Conservation (phyloP, 176 grass and related monocot genomes). For the Stipa capillata region DNA sequence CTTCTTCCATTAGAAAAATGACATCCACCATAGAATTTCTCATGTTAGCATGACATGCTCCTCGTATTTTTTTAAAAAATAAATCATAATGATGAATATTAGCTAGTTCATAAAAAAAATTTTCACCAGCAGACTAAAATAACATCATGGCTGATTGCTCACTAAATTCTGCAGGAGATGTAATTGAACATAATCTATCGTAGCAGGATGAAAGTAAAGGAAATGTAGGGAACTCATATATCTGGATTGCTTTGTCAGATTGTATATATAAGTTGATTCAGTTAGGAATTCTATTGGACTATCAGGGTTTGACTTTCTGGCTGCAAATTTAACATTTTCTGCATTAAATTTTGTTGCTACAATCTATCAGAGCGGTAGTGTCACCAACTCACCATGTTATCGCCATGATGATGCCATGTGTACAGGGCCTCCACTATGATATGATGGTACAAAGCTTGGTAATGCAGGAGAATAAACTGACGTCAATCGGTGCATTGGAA, state of each 20-base stretch:
- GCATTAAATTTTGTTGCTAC: not conserved
- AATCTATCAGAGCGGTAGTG: not conserved
- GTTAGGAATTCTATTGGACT: not conserved
- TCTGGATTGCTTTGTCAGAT: not conserved
- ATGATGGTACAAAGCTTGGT: not conserved
- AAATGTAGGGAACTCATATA: not conserved
- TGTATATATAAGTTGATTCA: not conserved
- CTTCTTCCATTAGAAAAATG: constrained; percentile 7
- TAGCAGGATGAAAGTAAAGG: not conserved
- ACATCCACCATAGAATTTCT: not conserved
- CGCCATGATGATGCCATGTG: not conserved
- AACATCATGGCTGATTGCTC: not conserved
- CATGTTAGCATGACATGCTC: not conserved
- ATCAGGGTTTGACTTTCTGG: not conserved
- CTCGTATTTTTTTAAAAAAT: not conserved
- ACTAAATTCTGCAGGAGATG: not conserved
- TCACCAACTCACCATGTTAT: not conserved
- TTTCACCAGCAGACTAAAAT: not conserved
- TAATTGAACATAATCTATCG: not conserved
- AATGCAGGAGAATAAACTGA: not conserved
- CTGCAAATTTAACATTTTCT: not conserved
- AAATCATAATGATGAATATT: not conserved
- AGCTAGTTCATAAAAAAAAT: not conserved
- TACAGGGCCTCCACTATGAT: not conserved
- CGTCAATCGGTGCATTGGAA: not conserved